Conservation (phyloP, 768 basidiomycete species). For the Clavulina sp. region DNA sequence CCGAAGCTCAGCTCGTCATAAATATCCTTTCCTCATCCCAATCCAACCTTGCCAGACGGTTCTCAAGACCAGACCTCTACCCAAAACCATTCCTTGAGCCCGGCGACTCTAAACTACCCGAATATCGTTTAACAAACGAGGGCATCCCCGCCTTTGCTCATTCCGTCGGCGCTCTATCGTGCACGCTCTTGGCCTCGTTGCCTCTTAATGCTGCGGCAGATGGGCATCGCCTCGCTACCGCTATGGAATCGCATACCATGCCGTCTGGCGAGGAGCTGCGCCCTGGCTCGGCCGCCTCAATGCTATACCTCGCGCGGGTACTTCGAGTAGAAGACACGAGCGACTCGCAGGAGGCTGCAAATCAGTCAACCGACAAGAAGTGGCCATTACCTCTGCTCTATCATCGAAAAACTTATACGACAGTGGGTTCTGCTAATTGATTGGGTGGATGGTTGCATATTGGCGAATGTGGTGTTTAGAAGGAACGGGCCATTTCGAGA, state of each 20-base stretch:
- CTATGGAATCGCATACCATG: not conserved
- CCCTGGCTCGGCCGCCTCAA: conserved; percentile 25
- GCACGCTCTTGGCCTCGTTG: conserved; percentile 46
- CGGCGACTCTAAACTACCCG: conserved; percentile 14
- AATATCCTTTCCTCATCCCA: conserved; percentile 65
- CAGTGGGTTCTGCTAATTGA: too few species aligned
- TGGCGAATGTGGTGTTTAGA: too few species aligned
- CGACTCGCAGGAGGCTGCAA: too few species aligned
- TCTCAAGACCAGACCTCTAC: conserved; percentile 56
- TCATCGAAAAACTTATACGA: too few species aligned
- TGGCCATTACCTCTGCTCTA: too few species aligned
- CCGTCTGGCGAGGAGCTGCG: not conserved
- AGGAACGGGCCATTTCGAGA: too few species aligned
- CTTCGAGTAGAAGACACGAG: conserved; percentile 45
- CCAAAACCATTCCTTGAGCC: conserved; percentile 32
- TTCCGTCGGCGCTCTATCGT: conserved; percentile 54
- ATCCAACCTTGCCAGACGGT: conserved; percentile 39
- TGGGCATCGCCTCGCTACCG: not conserved
- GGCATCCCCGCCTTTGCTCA: conserved; percentile 43
- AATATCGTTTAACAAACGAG: conserved; percentile 27
- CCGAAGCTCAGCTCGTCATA: conserved; percentile 44
- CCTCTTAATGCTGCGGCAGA: conserved; percentile 33
- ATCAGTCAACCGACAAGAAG: too few species aligned
- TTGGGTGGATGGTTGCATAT: too few species aligned
- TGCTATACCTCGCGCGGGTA: conserved; percentile 73